These are phyloP conservation scores for Carpinus fangiana DNA, from an alignment of 306 rosid genomes.

Conservation along the genomic window DNA sequence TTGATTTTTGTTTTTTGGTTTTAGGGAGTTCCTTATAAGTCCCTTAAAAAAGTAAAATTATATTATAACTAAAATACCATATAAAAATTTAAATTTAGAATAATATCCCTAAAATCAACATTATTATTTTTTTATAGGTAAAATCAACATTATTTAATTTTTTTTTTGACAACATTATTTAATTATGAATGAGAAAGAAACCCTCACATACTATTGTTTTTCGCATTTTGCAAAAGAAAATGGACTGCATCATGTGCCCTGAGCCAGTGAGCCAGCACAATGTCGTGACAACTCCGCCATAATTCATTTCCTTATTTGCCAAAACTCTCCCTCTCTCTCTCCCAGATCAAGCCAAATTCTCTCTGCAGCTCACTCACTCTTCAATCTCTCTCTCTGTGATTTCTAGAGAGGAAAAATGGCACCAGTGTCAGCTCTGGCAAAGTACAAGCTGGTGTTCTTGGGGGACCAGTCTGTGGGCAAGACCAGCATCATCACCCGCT, in stretches of 20 bases:
- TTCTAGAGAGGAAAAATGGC: constrained; percentile 35
- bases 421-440: constrained; percentile 61
- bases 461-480: constrained; percentile 69
- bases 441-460: constrained; percentile 59
- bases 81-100: no score
- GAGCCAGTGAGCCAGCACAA: background rate
- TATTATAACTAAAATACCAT: no score
- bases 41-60: no score
- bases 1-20: no score
- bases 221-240: background rate
- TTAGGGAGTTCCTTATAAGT: no score
- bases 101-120: no score
- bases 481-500: constrained; percentile 67
- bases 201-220: background rate
- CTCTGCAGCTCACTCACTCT: background rate
- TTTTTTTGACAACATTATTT: no score
- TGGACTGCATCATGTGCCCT: background rate
- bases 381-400: background rate
- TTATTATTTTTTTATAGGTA: no score
- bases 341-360: constrained; percentile 12
- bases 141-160: no score
- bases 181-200: background rate
- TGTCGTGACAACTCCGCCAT: background rate
- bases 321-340: background rate
- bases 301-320: background rate